Evolutionary conservation across 768 basidiomycete species (phyloP).

Genomic region (Tricholoma sp.): DNA sequence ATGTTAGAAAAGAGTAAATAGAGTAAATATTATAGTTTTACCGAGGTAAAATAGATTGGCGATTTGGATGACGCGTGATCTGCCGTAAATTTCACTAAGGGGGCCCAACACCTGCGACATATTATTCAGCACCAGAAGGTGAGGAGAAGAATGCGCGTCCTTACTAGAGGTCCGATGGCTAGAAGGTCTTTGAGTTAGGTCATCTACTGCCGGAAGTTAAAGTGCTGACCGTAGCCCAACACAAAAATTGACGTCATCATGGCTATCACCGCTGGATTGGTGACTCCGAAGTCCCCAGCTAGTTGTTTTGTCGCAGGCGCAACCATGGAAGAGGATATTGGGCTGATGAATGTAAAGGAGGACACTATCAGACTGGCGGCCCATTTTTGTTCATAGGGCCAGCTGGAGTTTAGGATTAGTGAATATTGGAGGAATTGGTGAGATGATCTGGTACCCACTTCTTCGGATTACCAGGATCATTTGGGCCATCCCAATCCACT

Average conservation of each 20-base stretch:
- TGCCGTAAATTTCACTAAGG: conserved; percentile 66
- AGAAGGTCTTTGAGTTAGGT: background rate
- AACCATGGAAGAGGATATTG: conserved; percentile 70
- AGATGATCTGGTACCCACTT: conserved; percentile 33
- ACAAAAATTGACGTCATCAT: conserved; percentile 54
- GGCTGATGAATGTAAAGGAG: conserved; percentile 61
- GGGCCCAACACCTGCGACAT: conserved; percentile 45
- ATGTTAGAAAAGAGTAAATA: background rate
- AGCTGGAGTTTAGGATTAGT: conserved; percentile 29
- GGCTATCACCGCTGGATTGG: conserved; percentile 39
- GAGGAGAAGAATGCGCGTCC: conserved; percentile 3
- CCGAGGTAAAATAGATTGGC: conserved; percentile 67
- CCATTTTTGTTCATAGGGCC: conserved; percentile 59
- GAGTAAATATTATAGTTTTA: conserved; percentile 21
- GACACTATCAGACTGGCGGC: conserved; percentile 60
- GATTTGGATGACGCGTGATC: conserved; percentile 53
- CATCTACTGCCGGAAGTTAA: background rate
- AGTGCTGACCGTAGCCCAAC: conserved; percentile 48
- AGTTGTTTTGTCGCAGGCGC: conserved; percentile 57
- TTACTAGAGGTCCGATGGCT: conserved; percentile 50
- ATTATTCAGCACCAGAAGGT: background rate
- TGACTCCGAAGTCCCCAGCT: conserved; percentile 50
- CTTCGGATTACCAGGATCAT: conserved; percentile 54
- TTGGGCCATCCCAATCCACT: conserved; percentile 61
- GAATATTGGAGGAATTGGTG: background rate